These are phyloP conservation scores for Pistacia atlantica DNA, from an alignment of 345 rosid genomes.

Conservation along the genomic window DNA sequence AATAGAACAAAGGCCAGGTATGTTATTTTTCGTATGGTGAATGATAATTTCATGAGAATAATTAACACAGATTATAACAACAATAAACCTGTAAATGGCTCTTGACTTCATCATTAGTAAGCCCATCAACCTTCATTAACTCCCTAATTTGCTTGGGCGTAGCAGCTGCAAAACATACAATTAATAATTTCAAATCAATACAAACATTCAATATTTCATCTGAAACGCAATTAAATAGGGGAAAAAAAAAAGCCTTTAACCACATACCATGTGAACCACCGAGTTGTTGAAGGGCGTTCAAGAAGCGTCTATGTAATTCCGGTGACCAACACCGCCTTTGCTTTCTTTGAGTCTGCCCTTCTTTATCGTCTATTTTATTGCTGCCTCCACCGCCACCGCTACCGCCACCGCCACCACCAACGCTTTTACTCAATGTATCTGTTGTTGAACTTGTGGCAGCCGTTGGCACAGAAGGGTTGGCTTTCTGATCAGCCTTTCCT, in stretches of 20 bases:
- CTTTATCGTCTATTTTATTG: constrained; percentile 43
- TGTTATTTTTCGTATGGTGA: too few species aligned
- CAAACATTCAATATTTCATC: constrained; percentile 8
- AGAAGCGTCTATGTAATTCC: constrained; percentile 83
- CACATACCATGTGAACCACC: constrained; percentile 86
- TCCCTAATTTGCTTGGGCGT: constrained; percentile 97
- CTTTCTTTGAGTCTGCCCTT: constrained; percentile 54
- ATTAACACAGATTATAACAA: not conserved
- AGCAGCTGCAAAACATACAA: constrained; percentile 53
- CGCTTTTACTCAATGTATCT: constrained; percentile 25
- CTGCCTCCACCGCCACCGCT: constrained; percentile 9
- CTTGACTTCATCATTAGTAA: constrained; percentile 95
- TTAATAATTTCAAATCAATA: not conserved
- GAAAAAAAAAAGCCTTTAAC: not conserved
- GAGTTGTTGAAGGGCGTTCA: constrained; percentile 86
- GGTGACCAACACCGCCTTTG: constrained; percentile 96
- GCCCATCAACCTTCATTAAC: constrained; percentile 94
- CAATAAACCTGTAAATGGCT: constrained; percentile 91
- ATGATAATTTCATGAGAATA: too few species aligned
- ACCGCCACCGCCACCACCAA: constrained; percentile 7
- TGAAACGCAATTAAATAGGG: not conserved
- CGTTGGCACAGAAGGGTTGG: constrained; percentile 32
- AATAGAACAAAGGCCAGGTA: too few species aligned
- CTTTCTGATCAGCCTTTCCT: constrained; percentile 36
- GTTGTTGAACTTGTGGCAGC: constrained; percentile 55